These are phyloP conservation scores for Hypericum perforatum DNA, from an alignment of 345 rosid genomes.

Conservation along the genomic window DNA sequence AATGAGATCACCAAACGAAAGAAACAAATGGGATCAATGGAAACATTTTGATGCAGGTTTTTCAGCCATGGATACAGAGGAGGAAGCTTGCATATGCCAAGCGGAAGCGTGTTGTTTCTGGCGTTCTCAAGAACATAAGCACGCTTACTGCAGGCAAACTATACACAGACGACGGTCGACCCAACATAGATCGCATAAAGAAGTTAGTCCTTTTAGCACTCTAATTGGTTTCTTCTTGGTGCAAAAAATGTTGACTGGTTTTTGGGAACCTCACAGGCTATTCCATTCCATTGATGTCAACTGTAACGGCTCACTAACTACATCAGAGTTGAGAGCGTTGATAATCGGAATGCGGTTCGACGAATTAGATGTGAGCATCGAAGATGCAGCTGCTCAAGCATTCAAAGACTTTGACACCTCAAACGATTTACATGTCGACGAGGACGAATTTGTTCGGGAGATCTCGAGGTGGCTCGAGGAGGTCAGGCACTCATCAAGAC, in stretches of 20 bases:
- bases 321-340: conserved; percentile 18
- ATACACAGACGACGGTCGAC: conserved; percentile 20
- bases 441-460: conserved; percentile 24
- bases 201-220: conserved; percentile 8
- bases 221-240: neutral
- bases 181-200: conserved; percentile 15
- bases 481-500: neutral
- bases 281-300: conserved; percentile 18
- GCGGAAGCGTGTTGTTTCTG: conserved; percentile 18
- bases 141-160: conserved; percentile 15
- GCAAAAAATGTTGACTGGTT: neutral
- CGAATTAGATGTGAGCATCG: conserved; percentile 15
- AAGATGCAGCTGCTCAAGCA: conserved; percentile 16
- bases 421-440: conserved; percentile 11
- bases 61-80: conserved; percentile 25
- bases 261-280: too few species aligned
- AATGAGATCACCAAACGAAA: too few species aligned
- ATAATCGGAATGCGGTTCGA: conserved; percentile 16
- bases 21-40: too few species aligned
- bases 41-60: conserved; percentile 13
- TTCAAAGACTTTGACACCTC: conserved; percentile 21
- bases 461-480: conserved; percentile 14
- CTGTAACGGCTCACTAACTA: conserved; percentile 15
- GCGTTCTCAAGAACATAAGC: conserved; percentile 14
- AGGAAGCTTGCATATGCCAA: conserved; percentile 20